Percentiles rank a stretch among this genome's conserved stretches.
These are phyloP conservation scores for Omphalea diandra DNA, from an alignment of 441 rosid genomes.

Conservation along the genomic window DNA sequence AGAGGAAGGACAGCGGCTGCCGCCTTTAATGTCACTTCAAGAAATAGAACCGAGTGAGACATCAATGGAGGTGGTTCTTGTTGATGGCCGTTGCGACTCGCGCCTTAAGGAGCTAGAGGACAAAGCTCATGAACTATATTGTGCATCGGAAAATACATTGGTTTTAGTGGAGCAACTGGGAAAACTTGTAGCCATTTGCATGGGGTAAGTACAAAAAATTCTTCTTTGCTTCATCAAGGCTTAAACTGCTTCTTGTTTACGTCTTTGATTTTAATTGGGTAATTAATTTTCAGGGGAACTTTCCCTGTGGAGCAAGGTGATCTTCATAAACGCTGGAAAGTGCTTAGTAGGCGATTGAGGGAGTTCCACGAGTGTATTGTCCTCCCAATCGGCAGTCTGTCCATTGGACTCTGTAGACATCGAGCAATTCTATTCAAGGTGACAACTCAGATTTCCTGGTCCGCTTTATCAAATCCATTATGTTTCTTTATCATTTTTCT, in stretches of 20 bases:
- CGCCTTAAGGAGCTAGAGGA: constrained; percentile 81
- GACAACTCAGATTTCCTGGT: constrained; percentile 9
- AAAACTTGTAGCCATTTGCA: constrained; percentile 77
- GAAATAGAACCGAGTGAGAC: constrained; percentile 71
- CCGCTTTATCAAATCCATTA: background rate
- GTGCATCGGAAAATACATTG: constrained; percentile 66
- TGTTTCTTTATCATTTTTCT: background rate
- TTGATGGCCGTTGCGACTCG: constrained; percentile 68
- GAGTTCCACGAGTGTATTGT: constrained; percentile 68
- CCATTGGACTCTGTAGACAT: constrained; percentile 89
- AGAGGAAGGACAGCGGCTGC: constrained; percentile 65
- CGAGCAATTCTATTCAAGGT: constrained; percentile 97
- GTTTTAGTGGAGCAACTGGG: constrained; percentile 84
- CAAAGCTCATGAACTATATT: constrained; percentile 77
- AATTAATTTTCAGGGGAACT: constrained; percentile 55
- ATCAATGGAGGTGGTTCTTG: constrained; percentile 85
- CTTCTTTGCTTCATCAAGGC: background rate
- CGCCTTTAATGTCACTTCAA: constrained; percentile 64
- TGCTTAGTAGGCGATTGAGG: constrained; percentile 65
- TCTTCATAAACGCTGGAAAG: constrained; percentile 77
- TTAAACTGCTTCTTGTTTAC: background rate
- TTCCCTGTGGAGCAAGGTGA: constrained; percentile 80
- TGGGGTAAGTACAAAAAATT: constrained; percentile 57
- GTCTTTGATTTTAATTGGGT: constrained; percentile 13
- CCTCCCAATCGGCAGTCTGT: constrained; percentile 80